A percentile compares a stretch with the other conserved stretches of the same genome.
Evolutionary conservation across 2,329 filamentous ascomycete genomes (phyloP).

Genomic region (Penicillium psychrosexuale): DNA sequence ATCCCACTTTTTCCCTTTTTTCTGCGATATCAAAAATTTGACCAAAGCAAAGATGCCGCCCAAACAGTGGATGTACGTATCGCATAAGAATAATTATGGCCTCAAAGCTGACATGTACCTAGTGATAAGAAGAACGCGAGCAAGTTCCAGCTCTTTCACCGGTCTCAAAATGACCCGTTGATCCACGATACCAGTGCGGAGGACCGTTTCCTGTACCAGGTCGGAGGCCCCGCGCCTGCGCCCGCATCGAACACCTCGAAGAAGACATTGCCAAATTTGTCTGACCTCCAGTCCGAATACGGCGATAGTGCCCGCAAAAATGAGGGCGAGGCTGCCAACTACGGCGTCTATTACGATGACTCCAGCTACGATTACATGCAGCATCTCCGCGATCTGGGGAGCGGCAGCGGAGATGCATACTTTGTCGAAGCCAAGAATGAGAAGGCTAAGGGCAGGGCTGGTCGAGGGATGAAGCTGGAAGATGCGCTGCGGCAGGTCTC

Average conservation of each 20-base stretch:
- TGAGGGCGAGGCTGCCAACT: constrained; percentile 91
- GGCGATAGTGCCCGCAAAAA: constrained; percentile 69
- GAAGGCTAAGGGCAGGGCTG: constrained; percentile 65
- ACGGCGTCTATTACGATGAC: constrained; percentile 94
- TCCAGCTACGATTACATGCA: constrained; percentile 99
- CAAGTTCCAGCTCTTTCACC: constrained; percentile 91
- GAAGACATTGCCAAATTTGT: constrained; percentile 57
- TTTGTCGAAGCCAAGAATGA: constrained; percentile 70
- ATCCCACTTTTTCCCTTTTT: constrained; percentile 30
- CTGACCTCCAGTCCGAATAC: constrained; percentile 73
- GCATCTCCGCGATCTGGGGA: constrained; percentile 84
- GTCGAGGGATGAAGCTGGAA: constrained; percentile 71
- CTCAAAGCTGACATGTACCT: constrained; percentile 27
- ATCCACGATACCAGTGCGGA: constrained; percentile 90
- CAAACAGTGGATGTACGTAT: constrained; percentile 68
- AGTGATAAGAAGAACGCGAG: constrained; percentile 88
- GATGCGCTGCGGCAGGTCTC: constrained; percentile 68
- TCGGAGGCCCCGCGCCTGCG: constrained; percentile 41
- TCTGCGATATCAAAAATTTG: constrained; percentile 7
- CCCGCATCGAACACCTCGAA: constrained; percentile 33
- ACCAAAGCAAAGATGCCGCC: constrained; percentile 61
- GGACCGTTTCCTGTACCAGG: constrained; percentile 82
- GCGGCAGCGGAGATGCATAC: constrained; percentile 66
- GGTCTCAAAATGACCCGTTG: constrained; percentile 93
- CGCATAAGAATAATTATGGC: background rate